Evolutionary conservation across 805 yeast species (phyloP), one percentile per base, ranked within the genome.

Genomic region (Pichia heedii): DNA sequence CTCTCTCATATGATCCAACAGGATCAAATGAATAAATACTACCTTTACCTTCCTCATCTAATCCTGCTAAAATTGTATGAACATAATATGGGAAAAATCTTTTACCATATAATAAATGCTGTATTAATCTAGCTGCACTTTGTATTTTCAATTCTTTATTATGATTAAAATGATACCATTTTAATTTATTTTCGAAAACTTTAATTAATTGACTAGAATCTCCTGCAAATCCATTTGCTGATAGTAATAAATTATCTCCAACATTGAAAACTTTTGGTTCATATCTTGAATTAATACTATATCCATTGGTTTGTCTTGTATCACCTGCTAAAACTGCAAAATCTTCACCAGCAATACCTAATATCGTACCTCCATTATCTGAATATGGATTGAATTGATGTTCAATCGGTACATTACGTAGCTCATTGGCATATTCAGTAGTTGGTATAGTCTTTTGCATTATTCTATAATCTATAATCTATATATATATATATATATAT

Each of bases 281-380:
- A 62, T 84, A 81, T 59, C 98, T 79, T 10, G 97, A 81, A 62
- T 93, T 88, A 63, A 93, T 93, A 50, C 85, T 80, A 67, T 88
- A 93, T 20, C 97, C 98, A 18, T 84, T 81, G 5, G 95, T 86
- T 58, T 84, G 94, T 70, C 98, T 82, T n/a, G 98, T 93, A 63
- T 93, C 98, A 37, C 97, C 97, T 1, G 98, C 98, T 48, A 93
- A 71, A 30, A 93, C 93, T 18, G 96, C 96, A 58, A 88, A 93
- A 65, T 93, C 97, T 62, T 87, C 85, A 40, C 98, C 98, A 1
- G 98, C 97, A 65, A 93, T 93, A 42, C 97, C 98, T 53, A 93
- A 69, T 43, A 90, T 89, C 8, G 97, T 90, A 57, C 98, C 98
- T 55, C 98, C 98, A 56, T 89, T 87, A 65, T 89, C 96, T 26